phyloP scores from a whole-genome alignment of 2,329 filamentous ascomycete genomes.

The Fusarium bactridioides region DNA sequence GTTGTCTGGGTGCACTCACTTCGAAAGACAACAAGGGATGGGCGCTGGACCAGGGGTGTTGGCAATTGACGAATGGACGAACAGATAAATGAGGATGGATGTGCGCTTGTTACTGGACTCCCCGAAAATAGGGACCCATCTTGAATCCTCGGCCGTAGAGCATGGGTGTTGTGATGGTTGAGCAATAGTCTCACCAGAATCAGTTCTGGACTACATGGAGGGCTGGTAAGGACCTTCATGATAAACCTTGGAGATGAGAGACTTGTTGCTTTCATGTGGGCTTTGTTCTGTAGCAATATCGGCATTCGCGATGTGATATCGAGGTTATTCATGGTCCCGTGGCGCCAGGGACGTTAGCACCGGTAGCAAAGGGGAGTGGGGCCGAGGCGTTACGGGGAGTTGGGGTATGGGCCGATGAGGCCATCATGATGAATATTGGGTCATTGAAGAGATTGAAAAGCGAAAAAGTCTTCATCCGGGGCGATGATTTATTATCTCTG shows the following conservation, averaged over 20 bases:
- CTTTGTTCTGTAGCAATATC: not conserved
- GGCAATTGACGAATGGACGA: slow-evolving; percentile 3
- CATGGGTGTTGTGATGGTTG: not conserved
- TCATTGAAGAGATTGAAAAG: not conserved
- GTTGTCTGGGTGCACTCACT: slow-evolving; percentile 3
- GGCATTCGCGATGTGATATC: not conserved
- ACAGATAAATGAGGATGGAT: not conserved
- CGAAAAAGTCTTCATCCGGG: too few relatives aligned
- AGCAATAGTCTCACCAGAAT: not conserved
- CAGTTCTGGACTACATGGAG: not conserved
- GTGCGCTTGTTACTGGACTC: not conserved
- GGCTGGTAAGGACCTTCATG: not conserved
- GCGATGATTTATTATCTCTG: not conserved
- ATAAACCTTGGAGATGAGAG: not conserved
- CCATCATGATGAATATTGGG: slow-evolving; percentile 9
- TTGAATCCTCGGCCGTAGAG: not conserved
- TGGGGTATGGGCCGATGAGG: slow-evolving; percentile 19
- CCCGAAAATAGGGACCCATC: not conserved
- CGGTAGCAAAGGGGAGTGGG: slow-evolving; percentile 22
- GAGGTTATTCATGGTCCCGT: not conserved
- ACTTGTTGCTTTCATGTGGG: not conserved
- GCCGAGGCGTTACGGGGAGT: slow-evolving; percentile 25
- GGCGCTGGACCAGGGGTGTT: not conserved
- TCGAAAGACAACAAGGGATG: not conserved
- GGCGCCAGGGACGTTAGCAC: slow-evolving; percentile 3